Conservation (phyloP, 225 moss, liverwort and hornwort genomes). For the Straminergon stramineum region DNA sequence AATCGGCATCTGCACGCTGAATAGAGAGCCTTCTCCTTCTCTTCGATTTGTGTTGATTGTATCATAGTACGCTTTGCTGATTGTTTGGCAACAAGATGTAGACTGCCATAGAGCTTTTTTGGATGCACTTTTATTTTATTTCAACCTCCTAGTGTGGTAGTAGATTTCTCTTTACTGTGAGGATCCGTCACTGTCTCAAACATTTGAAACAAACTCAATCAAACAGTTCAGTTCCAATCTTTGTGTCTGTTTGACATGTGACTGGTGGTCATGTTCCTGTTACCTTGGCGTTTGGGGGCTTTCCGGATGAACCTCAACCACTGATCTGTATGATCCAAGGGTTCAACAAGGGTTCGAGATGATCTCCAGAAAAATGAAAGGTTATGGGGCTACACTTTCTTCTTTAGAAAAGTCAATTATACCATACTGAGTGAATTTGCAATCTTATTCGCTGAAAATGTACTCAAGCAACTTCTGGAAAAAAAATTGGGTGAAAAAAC, state of each 20-base stretch:
- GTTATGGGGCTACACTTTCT: background rate
- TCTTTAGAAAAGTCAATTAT: no score
- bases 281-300: background rate
- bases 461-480: no score
- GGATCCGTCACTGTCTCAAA: background rate
- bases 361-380: background rate
- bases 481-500: no score
- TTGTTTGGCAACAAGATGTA: conserved; percentile 1
- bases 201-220: background rate
- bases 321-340: background rate
- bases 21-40: background rate
- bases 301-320: background rate
- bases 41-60: conserved; percentile 21
- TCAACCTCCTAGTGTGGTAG: background rate
- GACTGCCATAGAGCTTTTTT: background rate
- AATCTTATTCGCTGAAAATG: no score
- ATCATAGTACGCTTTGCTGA: conserved; percentile 17
- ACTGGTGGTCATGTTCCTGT: background rate
- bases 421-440: no score
- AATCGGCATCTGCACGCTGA: background rate
- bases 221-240: background rate
- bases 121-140: background rate
- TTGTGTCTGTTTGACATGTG: background rate
- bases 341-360: background rate
- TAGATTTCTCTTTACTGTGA: background rate